Conservation (phyloP, 2,329 filamentous ascomycete genomes). For the Dactylonectria estremocensis region DNA sequence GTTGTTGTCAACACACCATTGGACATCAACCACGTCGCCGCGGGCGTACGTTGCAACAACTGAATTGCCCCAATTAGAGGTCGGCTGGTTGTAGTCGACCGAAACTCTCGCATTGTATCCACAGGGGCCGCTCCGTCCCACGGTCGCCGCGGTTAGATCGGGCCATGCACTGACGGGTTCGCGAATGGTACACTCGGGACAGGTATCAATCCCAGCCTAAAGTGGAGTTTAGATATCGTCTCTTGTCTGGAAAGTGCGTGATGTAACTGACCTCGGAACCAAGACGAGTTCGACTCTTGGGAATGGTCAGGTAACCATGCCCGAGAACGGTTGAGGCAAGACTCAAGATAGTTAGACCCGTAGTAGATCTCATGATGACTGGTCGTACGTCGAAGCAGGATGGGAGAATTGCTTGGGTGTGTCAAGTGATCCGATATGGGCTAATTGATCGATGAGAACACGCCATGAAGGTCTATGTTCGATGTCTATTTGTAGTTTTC, state of each 20-base stretch:
- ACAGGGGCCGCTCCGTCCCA: conserved; percentile 65
- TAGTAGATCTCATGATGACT: too few species aligned
- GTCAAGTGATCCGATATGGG: too few species aligned
- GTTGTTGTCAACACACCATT: conserved; percentile 71
- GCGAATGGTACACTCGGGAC: conserved; percentile 69
- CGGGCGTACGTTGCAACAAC: conserved; percentile 61
- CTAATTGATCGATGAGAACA: too few species aligned
- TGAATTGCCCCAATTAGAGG: conserved; percentile 59
- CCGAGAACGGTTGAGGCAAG: background rate
- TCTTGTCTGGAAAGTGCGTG: conserved; percentile 38
- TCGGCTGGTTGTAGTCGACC: conserved; percentile 68
- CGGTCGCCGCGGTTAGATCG: conserved; percentile 59
- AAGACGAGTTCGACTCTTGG: conserved; percentile 39
- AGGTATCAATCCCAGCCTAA: conserved; percentile 63
- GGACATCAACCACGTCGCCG: conserved; percentile 63
- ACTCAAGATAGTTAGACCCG: too few species aligned
- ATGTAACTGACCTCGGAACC: conserved; percentile 25
- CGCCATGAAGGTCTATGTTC: too few species aligned
- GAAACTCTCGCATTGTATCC: conserved; percentile 69
- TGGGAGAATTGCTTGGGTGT: too few species aligned
- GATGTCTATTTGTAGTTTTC: too few species aligned
- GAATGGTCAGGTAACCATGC: conserved; percentile 38
- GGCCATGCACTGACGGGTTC: conserved; percentile 68
- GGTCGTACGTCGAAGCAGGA: too few species aligned
- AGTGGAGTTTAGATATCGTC: too few species aligned